Base-by-base conservation (phyloP, 2,329 filamentous ascomycete species). In the Chaetomium sp. region DNA sequence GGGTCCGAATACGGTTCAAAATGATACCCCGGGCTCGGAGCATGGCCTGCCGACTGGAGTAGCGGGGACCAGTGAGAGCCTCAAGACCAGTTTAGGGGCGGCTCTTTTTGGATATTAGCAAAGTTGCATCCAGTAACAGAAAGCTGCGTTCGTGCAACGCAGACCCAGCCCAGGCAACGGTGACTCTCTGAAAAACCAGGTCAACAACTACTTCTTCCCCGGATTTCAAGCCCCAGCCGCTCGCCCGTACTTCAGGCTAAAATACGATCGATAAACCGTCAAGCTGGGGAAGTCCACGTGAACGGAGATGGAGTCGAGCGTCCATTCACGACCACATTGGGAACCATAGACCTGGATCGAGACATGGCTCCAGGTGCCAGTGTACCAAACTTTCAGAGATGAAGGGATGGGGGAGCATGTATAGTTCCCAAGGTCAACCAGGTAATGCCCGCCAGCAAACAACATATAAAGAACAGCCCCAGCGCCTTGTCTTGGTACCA, bases 181-280 rank as follows among this genome's bases (percentile, higher is more conserved):
- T 9, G n/a, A 38, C 21, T 21, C 2, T 45, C 23, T 29, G 23
- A 19, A 33, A 19, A 53, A 21, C 58, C 47, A 42, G 31, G 31
- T 21, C 7, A 23, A 29, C 6, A 7, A n/a, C 51, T 8, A 23
- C 23, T 35, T 42, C 25, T 27, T 51, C 49, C 55, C 62, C 56
- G 49, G 55, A 49, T 47, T 54, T 21, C 35, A 25, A 21, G 8
- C 55, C 49, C 19, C 62, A 59, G 33, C 62, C 62, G 55, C 29
- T 49, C 50, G 60, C 13, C 57, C 61, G 27, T 42, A 49, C 35
- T 63, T 66, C 61, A 66, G 64, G 60, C 64, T 66, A 64, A 42
- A 66, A 57, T 35, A 9, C 1, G 9, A 9, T 7, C 53, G 10
- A 38, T 23, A 12, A 21, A 23, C 1, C 9, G 13, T 33, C 31